Evolutionary conservation across 441 rosid genomes (phyloP).

Genomic region (Erodium chrysanthum): DNA sequence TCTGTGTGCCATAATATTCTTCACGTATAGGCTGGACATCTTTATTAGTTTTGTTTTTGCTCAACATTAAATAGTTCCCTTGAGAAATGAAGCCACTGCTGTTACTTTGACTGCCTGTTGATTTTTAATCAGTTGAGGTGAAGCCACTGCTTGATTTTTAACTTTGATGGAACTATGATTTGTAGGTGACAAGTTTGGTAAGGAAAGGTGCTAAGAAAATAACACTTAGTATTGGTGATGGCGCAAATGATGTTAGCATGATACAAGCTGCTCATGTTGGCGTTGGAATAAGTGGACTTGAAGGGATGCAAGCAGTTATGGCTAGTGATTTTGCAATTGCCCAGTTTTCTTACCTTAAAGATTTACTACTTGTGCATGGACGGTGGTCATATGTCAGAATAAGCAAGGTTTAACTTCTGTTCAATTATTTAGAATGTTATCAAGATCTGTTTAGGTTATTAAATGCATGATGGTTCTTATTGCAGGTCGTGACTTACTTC

Average conservation of each 20-base stretch:
- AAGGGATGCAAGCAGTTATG: conserved; percentile 85
- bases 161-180: conserved; percentile 8
- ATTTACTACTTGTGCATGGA: conserved; percentile 75
- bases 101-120: neutral
- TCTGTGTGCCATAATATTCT: too few relatives aligned
- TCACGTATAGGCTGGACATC: too few relatives aligned
- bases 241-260: conserved; percentile 94
- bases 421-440: too few relatives aligned
- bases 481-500: too few relatives aligned
- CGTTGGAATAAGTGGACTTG: conserved; percentile 81
- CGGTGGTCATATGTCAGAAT: conserved; percentile 97
- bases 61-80: too few relatives aligned
- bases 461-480: too few relatives aligned
- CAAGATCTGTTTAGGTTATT: too few relatives aligned
- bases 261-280: conserved; percentile 97
- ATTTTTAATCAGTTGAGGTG: neutral
- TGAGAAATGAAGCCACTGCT: too few relatives aligned
- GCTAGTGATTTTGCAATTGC: conserved; percentile 90
- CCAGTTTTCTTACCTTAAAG: conserved; percentile 69
- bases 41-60: too few relatives aligned
- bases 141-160: conserved; percentile 1
- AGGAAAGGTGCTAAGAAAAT: conserved; percentile 96
- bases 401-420: conserved; percentile 63
- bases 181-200: conserved; percentile 86
- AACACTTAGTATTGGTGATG: conserved; percentile 97